Conservation (phyloP, 148 eudicot genomes). For the Dianthus caryophyllus region DNA sequence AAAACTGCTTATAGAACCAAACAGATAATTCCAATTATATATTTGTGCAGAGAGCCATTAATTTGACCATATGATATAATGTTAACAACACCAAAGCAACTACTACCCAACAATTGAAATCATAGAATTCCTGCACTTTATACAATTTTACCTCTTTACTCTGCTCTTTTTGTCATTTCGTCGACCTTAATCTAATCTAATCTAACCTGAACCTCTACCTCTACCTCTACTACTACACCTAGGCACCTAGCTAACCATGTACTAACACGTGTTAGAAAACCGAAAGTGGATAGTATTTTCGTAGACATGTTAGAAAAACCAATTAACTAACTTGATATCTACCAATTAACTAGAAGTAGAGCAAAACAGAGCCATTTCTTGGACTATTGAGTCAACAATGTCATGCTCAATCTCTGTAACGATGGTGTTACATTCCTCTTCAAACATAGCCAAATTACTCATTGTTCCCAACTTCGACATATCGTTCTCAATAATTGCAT, state of each 20-base stretch:
- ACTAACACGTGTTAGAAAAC: no score
- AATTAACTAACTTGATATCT: no score
- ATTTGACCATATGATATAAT: conserved; percentile 12
- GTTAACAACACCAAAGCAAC: conserved; percentile 8
- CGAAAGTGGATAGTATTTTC: no score
- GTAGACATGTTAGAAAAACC: no score
- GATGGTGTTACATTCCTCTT: conserved; percentile 51
- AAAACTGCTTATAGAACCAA: conserved; percentile 7
- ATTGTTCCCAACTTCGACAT: conserved; percentile 20
- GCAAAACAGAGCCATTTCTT: conserved; percentile 33
- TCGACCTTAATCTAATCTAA: neutral
- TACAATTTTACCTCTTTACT: conserved; percentile 20
- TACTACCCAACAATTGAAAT: conserved; percentile 7
- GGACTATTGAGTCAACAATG: conserved; percentile 45
- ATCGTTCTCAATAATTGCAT: conserved; percentile 55
- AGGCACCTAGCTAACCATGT: neutral
- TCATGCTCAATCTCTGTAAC: conserved; percentile 52
- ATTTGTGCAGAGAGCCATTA: conserved; percentile 4
- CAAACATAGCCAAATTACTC: conserved; percentile 20
- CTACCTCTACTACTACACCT: no score
- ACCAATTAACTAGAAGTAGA: neutral
- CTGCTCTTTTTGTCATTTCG: conserved; percentile 16
- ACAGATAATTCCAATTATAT: neutral
- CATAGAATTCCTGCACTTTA: conserved; percentile 16
- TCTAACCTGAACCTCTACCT: conserved; percentile 6